Evolutionary conservation across 2,329 filamentous ascomycete genomes (phyloP).

Genomic region (Sarocladium brachiariae): DNA sequence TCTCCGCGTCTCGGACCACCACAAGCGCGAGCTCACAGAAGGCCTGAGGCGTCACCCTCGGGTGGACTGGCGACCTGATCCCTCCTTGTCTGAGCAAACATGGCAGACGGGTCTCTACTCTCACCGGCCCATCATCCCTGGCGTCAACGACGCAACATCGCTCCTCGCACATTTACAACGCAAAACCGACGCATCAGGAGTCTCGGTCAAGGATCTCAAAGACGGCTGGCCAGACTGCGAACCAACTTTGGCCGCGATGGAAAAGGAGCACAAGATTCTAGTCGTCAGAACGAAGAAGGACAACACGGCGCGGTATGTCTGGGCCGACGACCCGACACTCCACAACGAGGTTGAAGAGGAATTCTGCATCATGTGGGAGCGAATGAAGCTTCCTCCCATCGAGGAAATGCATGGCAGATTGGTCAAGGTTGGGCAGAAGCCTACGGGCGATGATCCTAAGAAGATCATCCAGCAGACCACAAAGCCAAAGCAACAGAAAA

Average conservation of each 20-base stretch:
- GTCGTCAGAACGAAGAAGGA: constrained; percentile 92
- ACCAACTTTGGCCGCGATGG: constrained; percentile 68
- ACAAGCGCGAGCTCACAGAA: constrained; percentile 57
- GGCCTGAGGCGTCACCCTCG: constrained; percentile 60
- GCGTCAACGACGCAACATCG: constrained; percentile 70
- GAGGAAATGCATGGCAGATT: constrained; percentile 74
- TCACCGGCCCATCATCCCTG: constrained; percentile 73
- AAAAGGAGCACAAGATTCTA: constrained; percentile 70
- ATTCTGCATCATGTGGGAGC: constrained; percentile 78
- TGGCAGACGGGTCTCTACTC: constrained; percentile 67
- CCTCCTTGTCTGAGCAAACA: constrained; percentile 54
- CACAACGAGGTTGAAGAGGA: constrained; percentile 71
- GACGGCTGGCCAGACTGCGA: constrained; percentile 91
- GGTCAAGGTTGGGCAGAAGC: constrained; percentile 70
- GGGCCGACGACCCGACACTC: constrained; percentile 78
- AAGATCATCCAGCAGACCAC: constrained; percentile 33
- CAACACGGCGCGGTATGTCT: constrained; percentile 76
- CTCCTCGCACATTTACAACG: constrained; percentile 75
- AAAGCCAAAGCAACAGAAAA: constrained; percentile 67
- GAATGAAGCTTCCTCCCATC: constrained; percentile 66
- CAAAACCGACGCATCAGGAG: constrained; percentile 72
- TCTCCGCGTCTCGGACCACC: constrained; percentile 54
- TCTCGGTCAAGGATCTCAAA: constrained; percentile 84
- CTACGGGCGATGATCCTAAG: constrained; percentile 69
- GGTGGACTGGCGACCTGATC: constrained; percentile 50